phyloP scores from a whole-genome alignment of 768 basidiomycete genomes.

The Kwoniella dendrophila region DNA sequence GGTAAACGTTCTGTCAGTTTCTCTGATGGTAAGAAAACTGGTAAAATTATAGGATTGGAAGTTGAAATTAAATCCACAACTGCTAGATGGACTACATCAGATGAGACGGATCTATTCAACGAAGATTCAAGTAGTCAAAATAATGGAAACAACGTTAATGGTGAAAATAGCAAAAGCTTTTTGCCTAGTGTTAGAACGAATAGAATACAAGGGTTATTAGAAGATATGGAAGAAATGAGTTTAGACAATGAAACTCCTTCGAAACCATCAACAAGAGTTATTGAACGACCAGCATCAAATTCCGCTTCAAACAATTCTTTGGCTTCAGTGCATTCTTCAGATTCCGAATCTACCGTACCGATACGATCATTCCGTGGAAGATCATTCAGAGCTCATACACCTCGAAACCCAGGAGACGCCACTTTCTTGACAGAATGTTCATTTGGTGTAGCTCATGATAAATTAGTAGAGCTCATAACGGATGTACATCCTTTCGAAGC shows the following conservation, averaged over 20 bases:
- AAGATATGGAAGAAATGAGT: conserved; percentile 70
- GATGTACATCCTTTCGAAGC: conserved; percentile 94
- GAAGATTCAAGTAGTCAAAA: conserved; percentile 6
- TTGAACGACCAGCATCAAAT: conserved; percentile 14
- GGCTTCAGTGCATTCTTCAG: conserved; percentile 24
- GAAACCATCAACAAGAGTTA: conserved; percentile 33
- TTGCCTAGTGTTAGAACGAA: conserved; percentile 68
- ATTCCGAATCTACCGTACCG: conserved; percentile 45
- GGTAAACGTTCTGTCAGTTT: conserved; percentile 72
- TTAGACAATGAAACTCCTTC: conserved; percentile 54
- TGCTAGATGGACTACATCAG: conserved; percentile 14
- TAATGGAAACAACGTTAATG: not conserved
- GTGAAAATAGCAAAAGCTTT: conserved; percentile 30
- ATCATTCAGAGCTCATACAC: conserved; percentile 49
- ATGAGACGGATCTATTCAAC: conserved; percentile 32
- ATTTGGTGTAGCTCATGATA: conserved; percentile 90
- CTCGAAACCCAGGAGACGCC: conserved; percentile 56
- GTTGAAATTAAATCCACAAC: conserved; percentile 9
- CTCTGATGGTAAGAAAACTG: conserved; percentile 87
- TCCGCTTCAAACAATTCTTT: conserved; percentile 14
- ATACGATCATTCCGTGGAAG: conserved; percentile 38
- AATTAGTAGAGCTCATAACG: conserved; percentile 86
- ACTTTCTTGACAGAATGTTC: conserved; percentile 95
- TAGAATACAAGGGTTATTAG: conserved; percentile 78
- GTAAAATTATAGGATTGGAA: conserved; percentile 65